These are phyloP conservation scores for Spencermartinsiella ligniputridi DNA, from an alignment of 1,139 yeast species.

Conservation along the genomic window DNA sequence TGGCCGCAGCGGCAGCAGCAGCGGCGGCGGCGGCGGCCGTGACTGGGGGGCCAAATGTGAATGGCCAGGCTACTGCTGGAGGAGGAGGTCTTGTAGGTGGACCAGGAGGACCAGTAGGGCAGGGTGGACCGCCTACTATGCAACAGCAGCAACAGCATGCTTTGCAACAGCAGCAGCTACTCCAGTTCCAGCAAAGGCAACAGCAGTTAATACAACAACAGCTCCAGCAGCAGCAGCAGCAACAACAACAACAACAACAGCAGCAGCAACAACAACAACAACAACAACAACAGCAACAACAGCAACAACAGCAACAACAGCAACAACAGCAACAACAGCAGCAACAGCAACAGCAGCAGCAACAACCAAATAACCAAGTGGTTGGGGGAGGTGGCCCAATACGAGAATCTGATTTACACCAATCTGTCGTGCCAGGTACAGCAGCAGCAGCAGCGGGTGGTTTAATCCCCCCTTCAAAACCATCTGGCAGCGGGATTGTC, in stretches of 20 bases:
- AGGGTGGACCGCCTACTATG: neutral
- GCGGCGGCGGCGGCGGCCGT: slow-evolving; percentile 2
- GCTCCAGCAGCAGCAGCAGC: slow-evolving; percentile 10
- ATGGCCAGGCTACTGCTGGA: slow-evolving; percentile 1
- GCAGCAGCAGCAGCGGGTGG: slow-evolving; percentile 13
- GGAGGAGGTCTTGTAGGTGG: slow-evolving; percentile 2
- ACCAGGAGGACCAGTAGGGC: neutral
- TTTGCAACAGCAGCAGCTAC: slow-evolving; percentile 12
- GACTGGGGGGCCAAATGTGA: neutral
- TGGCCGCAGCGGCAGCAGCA: slow-evolving; percentile 5
- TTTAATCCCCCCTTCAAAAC: neutral
- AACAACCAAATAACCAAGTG: slow-evolving; percentile 6
- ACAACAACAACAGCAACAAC: slow-evolving; percentile 19
- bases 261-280: slow-evolving; percentile 15
- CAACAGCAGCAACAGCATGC: slow-evolving; percentile 13
- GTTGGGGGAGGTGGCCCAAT: slow-evolving; percentile 1
- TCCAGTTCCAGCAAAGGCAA: slow-evolving; percentile 11
- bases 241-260: slow-evolving; percentile 15
- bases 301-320: slow-evolving; percentile 19
- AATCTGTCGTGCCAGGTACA: slow-evolving; percentile 9
- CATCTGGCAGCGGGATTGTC: slow-evolving; percentile 32
- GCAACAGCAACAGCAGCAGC: slow-evolving; percentile 17
- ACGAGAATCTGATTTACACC: slow-evolving; percentile 7
- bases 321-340: slow-evolving; percentile 18
- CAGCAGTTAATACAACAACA: slow-evolving; percentile 10